Evolutionary conservation across 1,284 basidiomycete genomes (phyloP).

Genomic region (Tilletiaria anomala): DNA sequence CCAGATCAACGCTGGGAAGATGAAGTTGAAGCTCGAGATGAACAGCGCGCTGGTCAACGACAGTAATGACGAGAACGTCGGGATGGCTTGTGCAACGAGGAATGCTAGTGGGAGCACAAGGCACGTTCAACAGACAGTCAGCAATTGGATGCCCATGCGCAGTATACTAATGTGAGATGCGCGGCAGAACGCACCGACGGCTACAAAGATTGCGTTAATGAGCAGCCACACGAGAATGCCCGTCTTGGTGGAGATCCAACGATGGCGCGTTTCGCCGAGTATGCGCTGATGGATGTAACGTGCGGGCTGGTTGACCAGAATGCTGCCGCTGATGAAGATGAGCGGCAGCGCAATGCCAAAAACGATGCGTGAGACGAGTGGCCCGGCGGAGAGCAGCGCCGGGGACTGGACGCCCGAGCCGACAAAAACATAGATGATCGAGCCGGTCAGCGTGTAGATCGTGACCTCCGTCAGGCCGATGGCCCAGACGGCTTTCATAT

Average conservation of each 20-base stretch:
- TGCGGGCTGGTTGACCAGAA: slow-evolving; percentile 23
- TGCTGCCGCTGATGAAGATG: slow-evolving; percentile 27
- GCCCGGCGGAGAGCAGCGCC: slow-evolving; percentile 19
- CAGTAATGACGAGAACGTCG: slow-evolving; percentile 20
- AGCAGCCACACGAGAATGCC: too few species aligned
- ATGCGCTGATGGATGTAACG: slow-evolving; percentile 19
- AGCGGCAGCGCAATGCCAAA: slow-evolving; percentile 10
- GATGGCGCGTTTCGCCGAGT: slow-evolving; percentile 20
- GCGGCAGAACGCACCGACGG: too few species aligned
- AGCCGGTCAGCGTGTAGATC: slow-evolving; percentile 30
- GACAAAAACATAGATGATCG: slow-evolving; percentile 24
- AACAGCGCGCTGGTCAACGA: slow-evolving; percentile 20
- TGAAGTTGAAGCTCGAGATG: slow-evolving; percentile 25
- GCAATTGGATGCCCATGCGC: too few species aligned
- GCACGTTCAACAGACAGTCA: too few species aligned
- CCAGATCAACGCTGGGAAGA: slow-evolving; percentile 45
- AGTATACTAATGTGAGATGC: too few species aligned
- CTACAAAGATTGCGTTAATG: too few species aligned
- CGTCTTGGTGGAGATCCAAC: slow-evolving; percentile 30
- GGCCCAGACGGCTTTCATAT: slow-evolving; percentile 19
- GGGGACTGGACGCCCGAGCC: slow-evolving; percentile 19
- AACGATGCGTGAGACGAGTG: slow-evolving; percentile 19
- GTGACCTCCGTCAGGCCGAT: slow-evolving; percentile 24
- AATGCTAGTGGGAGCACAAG: too few species aligned
- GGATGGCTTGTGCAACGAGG: slow-evolving; percentile 24